phyloP scores from a whole-genome alignment of 176 grass and related monocot genomes.

The Poa annua region DNA sequence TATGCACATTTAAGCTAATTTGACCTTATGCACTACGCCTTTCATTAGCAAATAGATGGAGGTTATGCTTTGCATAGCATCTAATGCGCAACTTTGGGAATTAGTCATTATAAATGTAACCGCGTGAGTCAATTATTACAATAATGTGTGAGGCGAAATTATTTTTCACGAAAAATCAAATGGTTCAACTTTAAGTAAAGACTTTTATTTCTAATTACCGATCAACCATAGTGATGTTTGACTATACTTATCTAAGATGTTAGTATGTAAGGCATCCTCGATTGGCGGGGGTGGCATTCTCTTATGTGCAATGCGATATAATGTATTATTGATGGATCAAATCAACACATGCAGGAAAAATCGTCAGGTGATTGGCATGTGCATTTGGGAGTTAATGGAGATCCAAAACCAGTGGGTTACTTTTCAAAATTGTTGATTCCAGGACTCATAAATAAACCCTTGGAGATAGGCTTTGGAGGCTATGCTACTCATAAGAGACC shows the following conservation, averaged over 20 bases:
- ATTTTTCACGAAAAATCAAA: background rate
- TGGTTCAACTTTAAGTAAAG: background rate
- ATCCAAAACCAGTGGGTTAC: too few relatives aligned
- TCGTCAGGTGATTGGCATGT: too few relatives aligned
- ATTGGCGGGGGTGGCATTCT: background rate
- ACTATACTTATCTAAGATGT: background rate
- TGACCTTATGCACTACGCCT: background rate
- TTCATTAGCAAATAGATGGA: background rate
- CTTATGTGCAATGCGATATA: background rate
- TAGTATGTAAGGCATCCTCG: background rate
- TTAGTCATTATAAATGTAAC: too few relatives aligned
- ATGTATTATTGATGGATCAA: too few relatives aligned
- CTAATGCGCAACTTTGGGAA: too few relatives aligned
- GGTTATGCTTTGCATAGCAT: background rate
- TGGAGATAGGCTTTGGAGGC: background rate
- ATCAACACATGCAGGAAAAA: too few relatives aligned
- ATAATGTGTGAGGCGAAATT: background rate
- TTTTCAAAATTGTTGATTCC: too few relatives aligned
- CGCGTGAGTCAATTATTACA: too few relatives aligned
- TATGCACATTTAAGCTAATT: background rate
- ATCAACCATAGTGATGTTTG: background rate
- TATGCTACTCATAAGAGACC: background rate
- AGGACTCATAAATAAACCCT: too few relatives aligned
- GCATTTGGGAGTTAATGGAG: too few relatives aligned
- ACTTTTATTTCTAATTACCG: background rate